phyloP scores from a whole-genome alignment of 768 basidiomycete species.

The Mrakia frigida region DNA sequence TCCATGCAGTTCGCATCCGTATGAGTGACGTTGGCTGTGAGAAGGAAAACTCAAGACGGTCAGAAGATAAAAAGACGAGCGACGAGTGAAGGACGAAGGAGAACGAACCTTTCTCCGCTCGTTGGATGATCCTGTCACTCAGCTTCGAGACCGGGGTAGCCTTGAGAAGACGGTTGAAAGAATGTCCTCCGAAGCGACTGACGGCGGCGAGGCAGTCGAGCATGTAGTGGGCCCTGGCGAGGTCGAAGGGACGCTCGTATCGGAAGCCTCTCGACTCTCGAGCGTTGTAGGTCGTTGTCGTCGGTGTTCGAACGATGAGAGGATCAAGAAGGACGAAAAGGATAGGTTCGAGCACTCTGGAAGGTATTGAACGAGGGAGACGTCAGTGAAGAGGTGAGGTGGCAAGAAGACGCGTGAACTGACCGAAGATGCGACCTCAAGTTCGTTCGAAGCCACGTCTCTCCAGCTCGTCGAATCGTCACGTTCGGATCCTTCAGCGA shows the following conservation, averaged over 20 bases:
- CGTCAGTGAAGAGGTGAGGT: not conserved
- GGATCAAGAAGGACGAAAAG: slow-evolving; percentile 66
- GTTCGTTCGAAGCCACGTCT: slow-evolving; percentile 96
- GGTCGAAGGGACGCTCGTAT: slow-evolving; percentile 74
- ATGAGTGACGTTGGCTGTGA: slow-evolving; percentile 43
- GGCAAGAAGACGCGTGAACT: slow-evolving; percentile 26
- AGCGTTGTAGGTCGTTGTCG: slow-evolving; percentile 52
- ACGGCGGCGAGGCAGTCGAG: slow-evolving; percentile 58
- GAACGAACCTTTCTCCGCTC: slow-evolving; percentile 9
- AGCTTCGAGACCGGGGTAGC: not conserved
- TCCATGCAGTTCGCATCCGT: slow-evolving; percentile 68
- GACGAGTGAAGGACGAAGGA: not conserved
- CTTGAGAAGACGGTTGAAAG: slow-evolving; percentile 1
- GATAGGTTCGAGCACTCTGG: slow-evolving; percentile 25
- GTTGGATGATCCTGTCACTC: not conserved
- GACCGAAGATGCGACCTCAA: slow-evolving; percentile 87
- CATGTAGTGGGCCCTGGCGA: slow-evolving; percentile 64
- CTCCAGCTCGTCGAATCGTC: slow-evolving; percentile 66
- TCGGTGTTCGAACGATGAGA: slow-evolving; percentile 51
- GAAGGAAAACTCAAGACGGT: not conserved
- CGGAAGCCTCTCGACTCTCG: slow-evolving; percentile 61
- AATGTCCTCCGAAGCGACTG: slow-evolving; percentile 6
- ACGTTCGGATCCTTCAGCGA: slow-evolving; percentile 72
- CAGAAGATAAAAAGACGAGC: not conserved
- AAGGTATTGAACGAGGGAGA: not conserved